Evolutionary conservation across 352 stramenopile species (phyloP).

Genomic region (Hyaloperonospora arabidopsidis): DNA sequence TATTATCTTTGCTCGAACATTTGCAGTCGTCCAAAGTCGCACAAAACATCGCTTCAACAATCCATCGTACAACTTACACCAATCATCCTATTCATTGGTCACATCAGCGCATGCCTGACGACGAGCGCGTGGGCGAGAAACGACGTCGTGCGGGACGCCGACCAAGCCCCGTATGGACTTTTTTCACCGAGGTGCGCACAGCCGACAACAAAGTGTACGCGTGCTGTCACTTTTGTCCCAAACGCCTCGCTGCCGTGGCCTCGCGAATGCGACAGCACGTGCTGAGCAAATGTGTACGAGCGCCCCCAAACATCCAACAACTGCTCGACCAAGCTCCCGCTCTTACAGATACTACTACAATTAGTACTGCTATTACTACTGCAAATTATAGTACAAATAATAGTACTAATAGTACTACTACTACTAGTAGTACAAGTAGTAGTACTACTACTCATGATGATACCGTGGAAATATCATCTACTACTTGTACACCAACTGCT

Average conservation of each 20-base stretch:
- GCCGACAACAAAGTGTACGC: slow-evolving; percentile 42
- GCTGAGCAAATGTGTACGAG: slow-evolving; percentile 34
- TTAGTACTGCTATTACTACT: not conserved
- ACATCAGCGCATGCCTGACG: slow-evolving; percentile 2
- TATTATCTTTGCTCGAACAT: too few relatives aligned
- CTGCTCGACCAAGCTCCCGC: slow-evolving; percentile 15
- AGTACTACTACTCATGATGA: too few relatives aligned
- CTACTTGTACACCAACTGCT: too few relatives aligned
- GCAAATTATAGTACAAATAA: too few relatives aligned
- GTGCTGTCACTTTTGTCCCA: slow-evolving; percentile 40
- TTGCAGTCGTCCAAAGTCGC: too few relatives aligned
- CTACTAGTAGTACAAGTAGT: too few relatives aligned
- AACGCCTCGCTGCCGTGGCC: slow-evolving; percentile 40
- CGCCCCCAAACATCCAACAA: slow-evolving; percentile 21
- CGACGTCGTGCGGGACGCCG: slow-evolving; percentile 25
- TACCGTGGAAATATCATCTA: too few relatives aligned
- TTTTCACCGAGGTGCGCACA: slow-evolving; percentile 39
- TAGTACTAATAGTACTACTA: too few relatives aligned
- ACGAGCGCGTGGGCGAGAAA: slow-evolving; percentile 5
- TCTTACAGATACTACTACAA: not conserved
- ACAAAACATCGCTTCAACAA: too few relatives aligned
- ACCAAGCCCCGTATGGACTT: slow-evolving; percentile 41
- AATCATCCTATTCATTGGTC: too few relatives aligned
- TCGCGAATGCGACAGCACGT: slow-evolving; percentile 44
- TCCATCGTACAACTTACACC: too few relatives aligned